Evolutionary conservation across 139 green algal genomes (phyloP).

Genomic region (Chlorella sorokiniana): DNA sequence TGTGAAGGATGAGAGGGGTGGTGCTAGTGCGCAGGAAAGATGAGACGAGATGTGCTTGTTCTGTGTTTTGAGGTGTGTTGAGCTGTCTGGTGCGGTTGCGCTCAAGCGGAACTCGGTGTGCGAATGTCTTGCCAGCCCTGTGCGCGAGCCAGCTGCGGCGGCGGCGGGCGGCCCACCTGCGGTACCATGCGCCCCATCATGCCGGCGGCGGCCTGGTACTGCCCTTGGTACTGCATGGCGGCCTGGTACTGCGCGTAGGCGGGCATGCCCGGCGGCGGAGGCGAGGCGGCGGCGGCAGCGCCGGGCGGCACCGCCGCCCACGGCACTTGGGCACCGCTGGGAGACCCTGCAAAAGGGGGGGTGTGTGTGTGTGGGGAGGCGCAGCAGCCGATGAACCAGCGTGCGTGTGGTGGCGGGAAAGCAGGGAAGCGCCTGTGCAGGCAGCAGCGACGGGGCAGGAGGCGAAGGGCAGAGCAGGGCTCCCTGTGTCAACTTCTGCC

Average conservation of each 20-base stretch:
- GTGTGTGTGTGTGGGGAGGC: neutral
- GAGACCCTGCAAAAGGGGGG: conserved; percentile 1
- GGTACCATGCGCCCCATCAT: conserved; percentile 22
- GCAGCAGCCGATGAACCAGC: neutral
- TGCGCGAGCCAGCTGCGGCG: neutral
- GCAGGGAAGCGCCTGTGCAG: neutral
- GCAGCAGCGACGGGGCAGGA: neutral
- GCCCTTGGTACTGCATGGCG: neutral
- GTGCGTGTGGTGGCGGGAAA: neutral
- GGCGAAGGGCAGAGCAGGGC: neutral
- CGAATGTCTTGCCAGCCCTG: too few species aligned
- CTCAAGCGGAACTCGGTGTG: too few species aligned
- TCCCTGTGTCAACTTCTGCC: too few species aligned
- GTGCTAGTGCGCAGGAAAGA: too few species aligned
- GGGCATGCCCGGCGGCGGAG: neutral
- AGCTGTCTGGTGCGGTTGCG: too few species aligned
- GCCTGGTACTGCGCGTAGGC: neutral
- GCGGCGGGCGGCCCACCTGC: neutral
- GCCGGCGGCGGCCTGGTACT: neutral
- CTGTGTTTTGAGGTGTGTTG: too few species aligned
- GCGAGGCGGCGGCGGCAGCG: neutral
- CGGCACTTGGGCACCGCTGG: conserved; percentile 1
- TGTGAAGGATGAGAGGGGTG: too few species aligned
- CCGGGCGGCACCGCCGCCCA: neutral
- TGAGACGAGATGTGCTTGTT: too few species aligned